Evolutionary conservation across 2,329 filamentous ascomycete species (phyloP).

Genomic region (Pyrenophora tritici-repentis): DNA sequence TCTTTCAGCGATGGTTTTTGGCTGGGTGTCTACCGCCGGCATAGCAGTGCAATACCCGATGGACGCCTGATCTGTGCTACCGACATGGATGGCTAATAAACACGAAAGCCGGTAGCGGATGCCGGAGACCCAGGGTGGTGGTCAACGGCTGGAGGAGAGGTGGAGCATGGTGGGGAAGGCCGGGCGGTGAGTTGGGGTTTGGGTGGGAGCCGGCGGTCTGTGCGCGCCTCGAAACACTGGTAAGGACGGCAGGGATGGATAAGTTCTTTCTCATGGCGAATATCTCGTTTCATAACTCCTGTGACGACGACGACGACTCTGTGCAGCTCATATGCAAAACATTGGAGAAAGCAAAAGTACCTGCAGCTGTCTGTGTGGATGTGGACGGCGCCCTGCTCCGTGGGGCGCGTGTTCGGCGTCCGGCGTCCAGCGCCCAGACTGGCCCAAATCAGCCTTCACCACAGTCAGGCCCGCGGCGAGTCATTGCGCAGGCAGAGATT

Average conservation of each 20-base stretch:
- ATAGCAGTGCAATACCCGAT: no score
- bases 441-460: conserved; percentile 9
- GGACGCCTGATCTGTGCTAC: no score
- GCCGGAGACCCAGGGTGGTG: conserved; percentile 24
- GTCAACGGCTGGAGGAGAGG: conserved; percentile 14
- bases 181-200: conserved; percentile 14
- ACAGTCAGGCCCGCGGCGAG: conserved; percentile 1
- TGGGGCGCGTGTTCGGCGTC: conserved; percentile 7
- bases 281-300: no score
- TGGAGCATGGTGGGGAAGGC: conserved; percentile 8
- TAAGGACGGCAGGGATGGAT: background rate
- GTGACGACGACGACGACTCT: no score
- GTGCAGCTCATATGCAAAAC: no score
- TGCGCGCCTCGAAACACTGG: conserved; percentile 4
- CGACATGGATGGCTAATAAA: background rate
- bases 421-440: conserved; percentile 7
- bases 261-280: background rate
- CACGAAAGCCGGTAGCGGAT: conserved; percentile 16
- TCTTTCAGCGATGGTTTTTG: no score
- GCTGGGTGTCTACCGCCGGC: no score
- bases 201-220: conserved; percentile 8
- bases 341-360: background rate
- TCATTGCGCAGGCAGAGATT: conserved; percentile 7
- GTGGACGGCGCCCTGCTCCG: background rate
- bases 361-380: no score